Base-by-base conservation (phyloP, 2,329 filamentous ascomycete species). In the Cercospora sp. region DNA sequence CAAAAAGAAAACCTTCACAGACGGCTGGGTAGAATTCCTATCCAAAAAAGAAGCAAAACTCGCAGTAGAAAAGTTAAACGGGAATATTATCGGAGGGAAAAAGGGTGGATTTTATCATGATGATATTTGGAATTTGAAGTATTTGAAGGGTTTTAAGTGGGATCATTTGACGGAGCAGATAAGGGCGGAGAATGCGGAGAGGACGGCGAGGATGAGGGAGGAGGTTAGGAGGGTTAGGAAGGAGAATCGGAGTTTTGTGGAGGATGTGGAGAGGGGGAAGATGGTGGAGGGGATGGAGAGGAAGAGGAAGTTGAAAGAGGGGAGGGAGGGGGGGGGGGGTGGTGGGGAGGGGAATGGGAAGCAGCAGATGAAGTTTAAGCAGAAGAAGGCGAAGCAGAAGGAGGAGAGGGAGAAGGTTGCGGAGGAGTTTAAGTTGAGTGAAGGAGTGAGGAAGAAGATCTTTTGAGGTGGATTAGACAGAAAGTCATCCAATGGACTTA, bases 101-200 rank as follows among this genome's bases (percentile, higher is more conserved):
- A 96, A 96, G 81, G 87, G 91, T 12, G 87, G 86, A 60, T 93
- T 91, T 77, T 96, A 94, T 81, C 88, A 91, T 74, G 92, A 96
- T 77, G 92, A 96, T 78, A 86, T 96, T 55, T 96, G 92, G 92
- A 94, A 91, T 74, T 82, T 95, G 70, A 86, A 91, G 69, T 96
- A 96, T 76, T 81, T 96, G 70, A 90, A 87, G 70, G 91, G 91
- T 1, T 94, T 95, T 82, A 95, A 94, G 80, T 96, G 92, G 92
- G 83, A 79, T 59, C 80, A 86, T 73, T 74, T 87, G 70, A 93
- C 90, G 66, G 90, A 92, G 78, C 90, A 94, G 80, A 93, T 94
- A 72, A 86, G 90, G 48, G 86, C 90, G 30, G 92, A 96, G 82
- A 92, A 94, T 77, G 91, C 92, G 5, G 92, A 94, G 80, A 83